Percentiles rank a stretch among this genome's conserved stretches.
Evolutionary conservation across 2,329 filamentous ascomycete genomes (phyloP).

Genomic region (Sarocladiaceae sp.): DNA sequence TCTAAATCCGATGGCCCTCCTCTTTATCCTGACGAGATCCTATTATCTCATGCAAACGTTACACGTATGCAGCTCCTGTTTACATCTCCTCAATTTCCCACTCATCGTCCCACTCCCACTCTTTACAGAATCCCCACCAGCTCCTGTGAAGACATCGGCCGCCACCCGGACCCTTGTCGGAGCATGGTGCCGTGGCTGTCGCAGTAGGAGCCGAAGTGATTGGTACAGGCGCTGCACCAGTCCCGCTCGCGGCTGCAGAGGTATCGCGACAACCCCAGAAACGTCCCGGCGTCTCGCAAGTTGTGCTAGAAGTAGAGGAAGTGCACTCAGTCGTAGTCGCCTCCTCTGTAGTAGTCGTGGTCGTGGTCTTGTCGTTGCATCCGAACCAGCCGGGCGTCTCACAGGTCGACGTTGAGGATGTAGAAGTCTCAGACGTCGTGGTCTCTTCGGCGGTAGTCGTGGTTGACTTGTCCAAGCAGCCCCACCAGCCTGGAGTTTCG

Average conservation of each 20-base stretch:
- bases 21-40: neutral
- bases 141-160: conserved; percentile 10
- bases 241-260: conserved; percentile 20
- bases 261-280: conserved; percentile 55
- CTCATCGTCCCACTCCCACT: conserved; percentile 28
- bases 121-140: conserved; percentile 12
- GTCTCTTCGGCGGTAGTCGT: conserved; percentile 29
- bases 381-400: conserved; percentile 53
- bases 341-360: conserved; percentile 24
- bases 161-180: neutral
- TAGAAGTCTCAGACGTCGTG: conserved; percentile 33
- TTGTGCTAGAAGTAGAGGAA: conserved; percentile 10
- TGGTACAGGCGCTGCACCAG: conserved; percentile 2
- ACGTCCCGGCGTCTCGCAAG: conserved; percentile 38
- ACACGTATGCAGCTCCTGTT: conserved; percentile 10
- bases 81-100: conserved; percentile 13
- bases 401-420: conserved; percentile 39
- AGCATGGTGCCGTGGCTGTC: conserved; percentile 26
- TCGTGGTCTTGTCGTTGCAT: conserved; percentile 36
- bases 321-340: conserved; percentile 18
- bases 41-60: too few relatives aligned
- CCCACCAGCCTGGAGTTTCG: conserved; percentile 90
- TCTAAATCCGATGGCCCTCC: neutral
- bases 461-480: conserved; percentile 58
- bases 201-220: conserved; percentile 10